Percentiles rank a stretch among this genome's conserved stretches.
Conservation (phyloP, 2,329 filamentous ascomycete species). For the Lasiodiplodia gonubiensis region DNA sequence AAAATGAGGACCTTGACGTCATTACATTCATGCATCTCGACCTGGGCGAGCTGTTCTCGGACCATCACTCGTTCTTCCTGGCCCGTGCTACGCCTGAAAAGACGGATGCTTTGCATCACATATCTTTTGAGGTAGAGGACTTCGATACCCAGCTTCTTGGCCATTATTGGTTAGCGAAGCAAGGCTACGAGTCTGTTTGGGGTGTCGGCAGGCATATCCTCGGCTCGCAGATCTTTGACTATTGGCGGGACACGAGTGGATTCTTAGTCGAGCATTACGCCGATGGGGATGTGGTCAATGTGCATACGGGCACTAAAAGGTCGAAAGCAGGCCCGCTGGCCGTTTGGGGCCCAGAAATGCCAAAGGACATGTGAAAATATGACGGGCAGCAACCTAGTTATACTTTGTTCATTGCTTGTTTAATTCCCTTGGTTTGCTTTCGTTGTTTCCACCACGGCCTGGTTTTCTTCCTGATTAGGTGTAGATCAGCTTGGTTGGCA, state of each 20-base stretch:
- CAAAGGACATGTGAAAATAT: conserved; percentile 28
- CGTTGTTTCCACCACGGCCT: too few species aligned
- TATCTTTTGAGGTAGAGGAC: conserved; percentile 72
- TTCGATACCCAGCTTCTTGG: conserved; percentile 73
- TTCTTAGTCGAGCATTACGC: conserved; percentile 74
- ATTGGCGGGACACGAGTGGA: conserved; percentile 68
- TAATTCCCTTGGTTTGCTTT: too few species aligned
- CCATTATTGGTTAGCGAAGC: conserved; percentile 69
- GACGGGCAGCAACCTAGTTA: too few species aligned
- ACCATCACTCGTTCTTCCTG: conserved; percentile 64
- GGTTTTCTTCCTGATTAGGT: too few species aligned
- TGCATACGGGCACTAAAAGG: conserved; percentile 56
- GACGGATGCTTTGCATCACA: conserved; percentile 67
- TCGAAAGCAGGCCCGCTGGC: conserved; percentile 49
- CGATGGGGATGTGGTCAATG: conserved; percentile 71
- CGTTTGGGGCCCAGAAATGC: conserved; percentile 52
- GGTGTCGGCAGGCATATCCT: conserved; percentile 73
- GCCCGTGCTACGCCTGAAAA: conserved; percentile 36
- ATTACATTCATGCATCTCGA: conserved; percentile 62
- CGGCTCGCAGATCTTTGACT: conserved; percentile 74
- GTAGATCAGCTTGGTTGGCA: too few species aligned
- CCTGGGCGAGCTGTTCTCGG: conserved; percentile 53
- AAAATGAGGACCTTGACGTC: conserved; percentile 42
- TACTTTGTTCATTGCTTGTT: too few species aligned
- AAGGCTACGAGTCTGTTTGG: conserved; percentile 70